phyloP scores from a whole-genome alignment of 768 basidiomycete genomes.

The Coprinellus micaceus region DNA sequence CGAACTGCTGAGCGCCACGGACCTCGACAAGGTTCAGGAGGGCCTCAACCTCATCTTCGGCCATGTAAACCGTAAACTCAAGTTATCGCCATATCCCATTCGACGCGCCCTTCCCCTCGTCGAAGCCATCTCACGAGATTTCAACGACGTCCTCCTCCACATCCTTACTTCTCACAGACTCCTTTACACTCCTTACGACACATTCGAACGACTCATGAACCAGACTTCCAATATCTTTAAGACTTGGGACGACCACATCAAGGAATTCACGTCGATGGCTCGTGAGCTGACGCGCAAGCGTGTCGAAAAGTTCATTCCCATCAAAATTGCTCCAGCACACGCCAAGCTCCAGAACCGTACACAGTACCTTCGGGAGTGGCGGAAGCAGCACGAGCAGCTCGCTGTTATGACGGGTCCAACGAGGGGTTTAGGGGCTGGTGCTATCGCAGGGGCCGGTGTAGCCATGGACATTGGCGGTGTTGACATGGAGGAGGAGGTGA shows the following conservation, averaged over 20 bases:
- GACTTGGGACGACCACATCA: conserved; percentile 87
- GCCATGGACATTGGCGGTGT: conserved; percentile 75
- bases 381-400: conserved; percentile 96
- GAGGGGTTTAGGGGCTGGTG: conserved; percentile 63
- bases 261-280: conserved; percentile 89
- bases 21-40: conserved; percentile 93
- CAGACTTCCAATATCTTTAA: conserved; percentile 76
- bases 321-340: conserved; percentile 90
- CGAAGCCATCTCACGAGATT: conserved; percentile 96
- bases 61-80: conserved; percentile 94
- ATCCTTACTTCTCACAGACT: conserved; percentile 89
- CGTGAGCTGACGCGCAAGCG: conserved; percentile 91
- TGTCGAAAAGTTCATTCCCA: conserved; percentile 90
- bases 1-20: conserved; percentile 93
- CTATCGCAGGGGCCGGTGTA: background rate
- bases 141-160: conserved; percentile 90
- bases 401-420: conserved; percentile 97
- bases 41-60: conserved; percentile 82
- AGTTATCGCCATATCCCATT: conserved; percentile 94
- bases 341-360: conserved; percentile 86
- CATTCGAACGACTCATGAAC: conserved; percentile 82
- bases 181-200: conserved; percentile 90
- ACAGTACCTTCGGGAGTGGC: conserved; percentile 84
- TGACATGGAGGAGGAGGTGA: conserved; percentile 98
- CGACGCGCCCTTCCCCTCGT: conserved; percentile 93